Conservation (phyloP, 1,284 basidiomycete species). For the Cutaneotrichosporon sp. region DNA sequence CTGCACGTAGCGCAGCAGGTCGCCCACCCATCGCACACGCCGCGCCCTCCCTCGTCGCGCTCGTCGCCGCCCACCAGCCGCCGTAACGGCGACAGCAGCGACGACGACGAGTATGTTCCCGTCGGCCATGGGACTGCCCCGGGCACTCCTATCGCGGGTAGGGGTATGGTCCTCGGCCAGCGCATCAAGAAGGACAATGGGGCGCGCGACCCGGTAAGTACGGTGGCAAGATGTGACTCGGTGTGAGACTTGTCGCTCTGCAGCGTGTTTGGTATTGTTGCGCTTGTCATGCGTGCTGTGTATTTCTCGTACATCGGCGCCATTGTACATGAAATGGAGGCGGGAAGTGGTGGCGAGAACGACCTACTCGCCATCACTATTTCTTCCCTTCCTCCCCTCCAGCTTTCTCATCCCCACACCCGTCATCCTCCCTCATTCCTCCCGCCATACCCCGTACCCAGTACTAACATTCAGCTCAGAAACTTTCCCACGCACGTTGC, state of each 20-base stretch:
- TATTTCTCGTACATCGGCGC: too few relatives aligned
- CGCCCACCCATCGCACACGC: conserved; percentile 38
- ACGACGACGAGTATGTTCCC: conserved; percentile 54
- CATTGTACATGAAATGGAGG: too few relatives aligned
- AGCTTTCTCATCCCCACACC: not conserved
- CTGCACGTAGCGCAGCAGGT: conserved; percentile 49
- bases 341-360: too few relatives aligned
- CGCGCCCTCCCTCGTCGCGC: conserved; percentile 35
- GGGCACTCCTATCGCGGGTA: conserved; percentile 40
- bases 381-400: too few relatives aligned
- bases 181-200: conserved; percentile 29
- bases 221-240: too few relatives aligned
- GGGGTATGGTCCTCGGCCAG: conserved; percentile 30
- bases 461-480: conserved; percentile 55
- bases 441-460: not conserved
- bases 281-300: too few relatives aligned
- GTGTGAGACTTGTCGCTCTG: too few relatives aligned
- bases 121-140: conserved; percentile 50
- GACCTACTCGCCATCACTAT: too few relatives aligned
- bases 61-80: conserved; percentile 29
- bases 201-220: conserved; percentile 46
- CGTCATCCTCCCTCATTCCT: not conserved
- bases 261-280: too few relatives aligned
- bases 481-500: conserved; percentile 74
- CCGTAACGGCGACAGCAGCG: conserved; percentile 35